phyloP scores from a whole-genome alignment of 345 rosid genomes.

The Gossypium ekmanianum region DNA sequence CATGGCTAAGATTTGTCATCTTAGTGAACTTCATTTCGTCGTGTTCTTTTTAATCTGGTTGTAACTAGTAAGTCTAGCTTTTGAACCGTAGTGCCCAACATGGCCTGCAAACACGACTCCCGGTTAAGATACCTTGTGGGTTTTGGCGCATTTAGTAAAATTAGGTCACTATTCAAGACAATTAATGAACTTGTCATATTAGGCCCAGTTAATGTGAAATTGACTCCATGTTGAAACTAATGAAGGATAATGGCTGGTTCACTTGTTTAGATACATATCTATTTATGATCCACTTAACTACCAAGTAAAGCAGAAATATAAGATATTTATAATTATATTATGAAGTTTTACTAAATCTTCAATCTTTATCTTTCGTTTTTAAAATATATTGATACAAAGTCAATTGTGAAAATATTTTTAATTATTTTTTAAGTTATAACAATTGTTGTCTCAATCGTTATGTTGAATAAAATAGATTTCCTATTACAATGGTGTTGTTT shows the following conservation, averaged over 20 bases:
- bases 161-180: not conserved
- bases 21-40: not conserved
- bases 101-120: not conserved
- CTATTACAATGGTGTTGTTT: not conserved
- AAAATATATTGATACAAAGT: not conserved
- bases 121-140: not conserved
- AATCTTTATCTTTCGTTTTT: not conserved
- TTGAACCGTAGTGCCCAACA: not conserved
- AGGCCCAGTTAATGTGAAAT: not conserved
- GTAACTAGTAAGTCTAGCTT: not conserved
- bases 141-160: not conserved
- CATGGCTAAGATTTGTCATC: not conserved
- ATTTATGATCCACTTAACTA: not conserved
- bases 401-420: not conserved
- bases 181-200: conserved; percentile 5
- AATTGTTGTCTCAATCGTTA: not conserved
- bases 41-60: not conserved
- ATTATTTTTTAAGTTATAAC: not conserved
- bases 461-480: not conserved
- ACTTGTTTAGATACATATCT: not conserved
- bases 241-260: not conserved
- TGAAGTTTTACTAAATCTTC: too few species aligned
- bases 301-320: not conserved
- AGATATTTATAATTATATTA: too few species aligned
- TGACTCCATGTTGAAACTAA: not conserved